These are phyloP conservation scores for Calonectria pseudoturangicola DNA, from an alignment of 2,329 filamentous ascomycete species.

Conservation along the genomic window DNA sequence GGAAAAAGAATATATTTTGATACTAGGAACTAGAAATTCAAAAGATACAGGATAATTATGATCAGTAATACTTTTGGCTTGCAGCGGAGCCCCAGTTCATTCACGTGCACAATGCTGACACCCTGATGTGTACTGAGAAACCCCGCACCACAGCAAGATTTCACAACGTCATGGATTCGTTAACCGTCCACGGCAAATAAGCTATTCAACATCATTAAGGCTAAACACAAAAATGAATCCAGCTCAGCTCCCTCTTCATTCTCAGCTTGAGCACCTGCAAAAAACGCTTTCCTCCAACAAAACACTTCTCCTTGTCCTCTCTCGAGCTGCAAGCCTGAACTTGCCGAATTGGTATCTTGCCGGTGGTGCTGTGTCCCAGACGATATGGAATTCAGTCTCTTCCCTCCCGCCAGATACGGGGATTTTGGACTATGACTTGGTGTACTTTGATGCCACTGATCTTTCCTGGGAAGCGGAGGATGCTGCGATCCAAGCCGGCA, in stretches of 20 bases:
- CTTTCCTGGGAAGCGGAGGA: slow-evolving; percentile 62
- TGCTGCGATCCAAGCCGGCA: slow-evolving; percentile 56
- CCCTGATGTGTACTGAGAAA: too few species aligned
- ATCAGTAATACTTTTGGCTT: too few species aligned
- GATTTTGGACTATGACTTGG: slow-evolving; percentile 62
- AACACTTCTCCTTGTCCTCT: slow-evolving; percentile 55
- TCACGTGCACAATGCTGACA: too few species aligned
- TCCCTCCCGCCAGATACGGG: slow-evolving; percentile 55
- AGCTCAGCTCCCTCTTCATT: slow-evolving; percentile 52
- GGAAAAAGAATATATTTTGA: too few species aligned
- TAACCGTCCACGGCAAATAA: neutral
- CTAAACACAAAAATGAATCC: slow-evolving; percentile 23
- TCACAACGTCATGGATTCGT: neutral
- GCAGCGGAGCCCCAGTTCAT: too few species aligned
- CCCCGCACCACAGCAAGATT: too few species aligned
- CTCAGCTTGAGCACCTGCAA: slow-evolving; percentile 52
- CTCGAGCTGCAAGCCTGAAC: slow-evolving; percentile 51
- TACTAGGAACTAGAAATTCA: too few species aligned
- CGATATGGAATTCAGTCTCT: slow-evolving; percentile 61
- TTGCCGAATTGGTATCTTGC: slow-evolving; percentile 62
- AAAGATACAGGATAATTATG: too few species aligned
- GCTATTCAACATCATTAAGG: neutral
- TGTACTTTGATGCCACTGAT: slow-evolving; percentile 59
- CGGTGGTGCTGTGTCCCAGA: slow-evolving; percentile 60
- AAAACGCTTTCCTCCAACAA: slow-evolving; percentile 52